Base-by-base conservation (phyloP, 805 yeast genomes). In the Metschnikowia henanensis region DNA sequence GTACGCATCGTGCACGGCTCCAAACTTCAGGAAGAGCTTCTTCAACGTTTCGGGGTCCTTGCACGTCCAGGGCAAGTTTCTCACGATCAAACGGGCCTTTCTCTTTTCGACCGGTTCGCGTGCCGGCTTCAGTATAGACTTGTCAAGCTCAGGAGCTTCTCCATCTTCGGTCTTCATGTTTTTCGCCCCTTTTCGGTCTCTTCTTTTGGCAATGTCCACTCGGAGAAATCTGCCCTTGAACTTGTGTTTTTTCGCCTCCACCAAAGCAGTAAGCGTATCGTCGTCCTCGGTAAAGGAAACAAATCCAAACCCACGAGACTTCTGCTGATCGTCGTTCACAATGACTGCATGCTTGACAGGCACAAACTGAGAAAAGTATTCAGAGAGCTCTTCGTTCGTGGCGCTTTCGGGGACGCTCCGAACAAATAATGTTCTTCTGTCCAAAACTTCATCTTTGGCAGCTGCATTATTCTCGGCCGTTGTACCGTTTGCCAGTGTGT, bases 11-110 rank as follows among this genome's bases (percentile, higher is more conserved):
- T 79, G 80, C 28, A 94, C 96, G 22, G 86, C 83, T 39, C 99
- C 99, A 60, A 70, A 94, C 57, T 80, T 81, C 45, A 75, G 66
- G 60, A 94, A 94, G 6, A 81, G 58, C 54, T 82, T 82, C 58
- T 77, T 82, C 57, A 94, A 72, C 43, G 79, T 81, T 4, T 80
- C 80, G 4, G 95, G 84, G 47, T 84, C 81, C 60, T 92, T 81
- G 35, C 94, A 83, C 13, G 96, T 84, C 99, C 99, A 94, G 10
- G 99, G 99, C 64, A 94, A 77, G 62, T 94, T 94, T 60, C 99
- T 78, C 30, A 94, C 75, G 53, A 94, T 90, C 46, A 94, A 70
- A 55, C 96, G 80, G 3, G 98, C 91, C 53, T 84, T 80, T 64
- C 96, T 83, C 59, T 84, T 85, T 53, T 83, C 87, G n/a, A 77